These are phyloP conservation scores for Annulohypoxylon stygium DNA, from an alignment of 495 filamentous ascomycete genomes.

Conservation along the genomic window DNA sequence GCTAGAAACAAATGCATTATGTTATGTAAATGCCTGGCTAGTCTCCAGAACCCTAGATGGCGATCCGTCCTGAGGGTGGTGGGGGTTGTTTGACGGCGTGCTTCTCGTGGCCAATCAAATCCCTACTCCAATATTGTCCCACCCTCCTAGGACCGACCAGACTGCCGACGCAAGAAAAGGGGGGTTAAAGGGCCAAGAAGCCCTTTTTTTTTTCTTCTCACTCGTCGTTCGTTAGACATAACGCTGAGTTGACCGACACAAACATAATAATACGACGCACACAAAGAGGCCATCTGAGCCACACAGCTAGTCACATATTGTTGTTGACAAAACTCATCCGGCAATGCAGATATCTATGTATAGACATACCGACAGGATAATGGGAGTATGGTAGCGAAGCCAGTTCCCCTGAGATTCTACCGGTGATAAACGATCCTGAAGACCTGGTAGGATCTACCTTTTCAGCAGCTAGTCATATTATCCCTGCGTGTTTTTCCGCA, in stretches of 20 bases:
- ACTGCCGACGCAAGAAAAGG: conserved; percentile 45
- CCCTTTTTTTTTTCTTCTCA: neutral
- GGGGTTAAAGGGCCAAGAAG: conserved; percentile 40
- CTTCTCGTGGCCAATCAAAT: conserved; percentile 34
- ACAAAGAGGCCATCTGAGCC: conserved; percentile 1
- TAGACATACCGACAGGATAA: neutral
- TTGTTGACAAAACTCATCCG: conserved; percentile 17
- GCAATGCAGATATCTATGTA: neutral
- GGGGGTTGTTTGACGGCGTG: conserved; percentile 44
- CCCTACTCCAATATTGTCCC: conserved; percentile 13
- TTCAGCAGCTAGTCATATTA: conserved; percentile 24
- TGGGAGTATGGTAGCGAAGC: neutral
- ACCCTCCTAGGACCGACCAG: conserved; percentile 34
- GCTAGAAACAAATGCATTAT: conserved; percentile 22
- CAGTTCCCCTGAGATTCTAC: conserved; percentile 15
- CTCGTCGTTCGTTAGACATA: conserved; percentile 14
- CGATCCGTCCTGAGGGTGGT: conserved; percentile 37
- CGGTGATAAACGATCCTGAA: conserved; percentile 18
- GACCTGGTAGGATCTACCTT: conserved; percentile 20
- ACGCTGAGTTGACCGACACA: conserved; percentile 29
- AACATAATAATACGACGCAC: conserved; percentile 5
- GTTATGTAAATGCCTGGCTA: conserved; percentile 13
- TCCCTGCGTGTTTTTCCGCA: conserved; percentile 43
- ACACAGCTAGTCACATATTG: neutral
- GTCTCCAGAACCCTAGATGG: conserved; percentile 29